These are phyloP conservation scores for Suhomyces tanzawaensis DNA, from an alignment of 805 yeast genomes.

Conservation along the genomic window DNA sequence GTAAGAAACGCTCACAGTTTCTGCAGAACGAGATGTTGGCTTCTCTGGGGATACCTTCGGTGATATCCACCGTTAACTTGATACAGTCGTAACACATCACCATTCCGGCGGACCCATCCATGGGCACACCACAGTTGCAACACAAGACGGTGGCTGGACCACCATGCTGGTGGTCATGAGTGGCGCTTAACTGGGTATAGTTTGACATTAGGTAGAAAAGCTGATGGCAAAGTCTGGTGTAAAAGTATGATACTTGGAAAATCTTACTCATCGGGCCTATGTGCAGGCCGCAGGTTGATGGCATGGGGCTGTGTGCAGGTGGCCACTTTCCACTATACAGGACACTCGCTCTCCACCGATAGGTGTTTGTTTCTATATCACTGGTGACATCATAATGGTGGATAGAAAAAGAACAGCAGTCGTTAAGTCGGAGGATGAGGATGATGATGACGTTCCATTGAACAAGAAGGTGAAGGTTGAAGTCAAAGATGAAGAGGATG, in stretches of 20 bases:
- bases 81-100: conserved; percentile 98
- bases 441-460: conserved; percentile 25
- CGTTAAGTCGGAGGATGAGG: conserved; percentile 26
- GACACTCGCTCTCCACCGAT: too few relatives aligned
- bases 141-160: conserved; percentile 83
- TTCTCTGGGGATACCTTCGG: conserved; percentile 89
- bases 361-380: too few relatives aligned
- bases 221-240: conserved; percentile 17
- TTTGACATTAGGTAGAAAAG: conserved; percentile 43
- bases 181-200: conserved; percentile 40
- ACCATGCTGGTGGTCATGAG: conserved; percentile 27
- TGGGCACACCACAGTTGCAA: conserved; percentile 97
- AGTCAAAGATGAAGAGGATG: conserved; percentile 14
- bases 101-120: conserved; percentile 90
- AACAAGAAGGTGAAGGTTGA: conserved; percentile 22
- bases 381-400: too few relatives aligned
- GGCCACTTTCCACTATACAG: too few relatives aligned
- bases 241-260: not conserved
- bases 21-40: conserved; percentile 91
- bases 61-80: conserved; percentile 87
- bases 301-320: too few relatives aligned
- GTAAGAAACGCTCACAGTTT: conserved; percentile 93
- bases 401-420: conserved; percentile 33
- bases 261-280: not conserved
- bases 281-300: too few relatives aligned